phyloP scores from a whole-genome alignment of 768 basidiomycete species.

The Lactarius pseudohatsudake region DNA sequence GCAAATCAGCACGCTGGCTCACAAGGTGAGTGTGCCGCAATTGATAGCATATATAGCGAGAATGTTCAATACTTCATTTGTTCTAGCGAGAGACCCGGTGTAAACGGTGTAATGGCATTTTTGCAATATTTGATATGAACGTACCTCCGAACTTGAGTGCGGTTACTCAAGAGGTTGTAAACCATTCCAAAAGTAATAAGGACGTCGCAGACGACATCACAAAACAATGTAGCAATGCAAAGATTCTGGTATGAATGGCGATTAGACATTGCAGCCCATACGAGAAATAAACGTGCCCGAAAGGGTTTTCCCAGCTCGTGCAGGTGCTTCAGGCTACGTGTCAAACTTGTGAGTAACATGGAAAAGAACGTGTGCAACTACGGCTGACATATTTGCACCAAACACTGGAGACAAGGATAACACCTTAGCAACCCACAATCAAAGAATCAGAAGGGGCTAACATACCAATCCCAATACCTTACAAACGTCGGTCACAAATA shows the following conservation, averaged over 20 bases:
- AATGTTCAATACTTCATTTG: constrained; percentile 1
- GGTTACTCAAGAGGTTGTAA: constrained; percentile 7
- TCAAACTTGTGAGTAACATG: neutral
- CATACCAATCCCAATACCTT: constrained; percentile 2
- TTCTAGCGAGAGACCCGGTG: neutral
- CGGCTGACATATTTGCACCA: neutral
- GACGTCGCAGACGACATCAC: constrained; percentile 1
- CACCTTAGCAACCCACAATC: neutral
- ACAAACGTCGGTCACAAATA: neutral
- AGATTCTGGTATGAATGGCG: neutral
- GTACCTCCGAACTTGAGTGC: constrained; percentile 7
- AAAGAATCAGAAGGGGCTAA: neutral
- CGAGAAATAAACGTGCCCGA: neutral
- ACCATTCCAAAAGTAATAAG: constrained; percentile 15
- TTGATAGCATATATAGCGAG: constrained; percentile 7
- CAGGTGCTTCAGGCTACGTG: neutral
- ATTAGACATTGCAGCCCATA: neutral
- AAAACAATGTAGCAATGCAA: neutral
- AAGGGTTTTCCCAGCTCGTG: neutral
- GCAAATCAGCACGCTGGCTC: neutral
- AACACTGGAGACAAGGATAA: neutral
- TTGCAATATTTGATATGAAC: neutral
- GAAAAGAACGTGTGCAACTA: neutral
- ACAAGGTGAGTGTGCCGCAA: constrained; percentile 5
- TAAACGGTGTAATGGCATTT: neutral